Evolutionary conservation across 2,329 filamentous ascomycete species (phyloP).

Genomic region (Cercospora sojina): DNA sequence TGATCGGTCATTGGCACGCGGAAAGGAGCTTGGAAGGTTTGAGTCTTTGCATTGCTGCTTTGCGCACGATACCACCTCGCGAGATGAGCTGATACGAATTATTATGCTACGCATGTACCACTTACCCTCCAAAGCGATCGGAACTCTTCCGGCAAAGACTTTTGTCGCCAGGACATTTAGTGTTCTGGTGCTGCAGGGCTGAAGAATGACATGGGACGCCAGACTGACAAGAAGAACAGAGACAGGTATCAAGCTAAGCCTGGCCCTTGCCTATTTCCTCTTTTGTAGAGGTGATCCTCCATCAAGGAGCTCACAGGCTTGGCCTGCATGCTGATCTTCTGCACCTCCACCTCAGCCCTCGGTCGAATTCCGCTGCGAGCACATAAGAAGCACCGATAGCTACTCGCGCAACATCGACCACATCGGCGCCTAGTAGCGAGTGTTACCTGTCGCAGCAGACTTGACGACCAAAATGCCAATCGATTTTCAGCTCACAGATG

Average conservation of each 20-base stretch:
- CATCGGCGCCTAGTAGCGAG: not conserved
- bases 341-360: not conserved
- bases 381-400: not conserved
- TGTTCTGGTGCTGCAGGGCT: not conserved
- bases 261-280: constrained; percentile 4
- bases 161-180: not conserved
- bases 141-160: not conserved
- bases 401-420: not conserved
- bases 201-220: not conserved
- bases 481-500: constrained; percentile 13
- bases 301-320: constrained; percentile 3
- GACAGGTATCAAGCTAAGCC: not conserved
- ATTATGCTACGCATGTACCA: not conserved
- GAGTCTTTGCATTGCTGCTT: constrained; percentile 8
- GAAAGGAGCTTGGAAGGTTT: not conserved
- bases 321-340: not conserved
- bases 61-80: constrained; percentile 16
- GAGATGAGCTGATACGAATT: constrained; percentile 9
- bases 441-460: not conserved
- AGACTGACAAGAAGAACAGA: not conserved
- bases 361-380: not conserved
- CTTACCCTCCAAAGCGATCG: not conserved
- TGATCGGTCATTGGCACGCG: not conserved
- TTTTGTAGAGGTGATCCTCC: constrained; percentile 11
- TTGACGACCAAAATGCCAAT: constrained; percentile 6